Evolutionary conservation across 164 flowering plant species (phyloP).

Genomic region (Euptelea pleiosperma): DNA sequence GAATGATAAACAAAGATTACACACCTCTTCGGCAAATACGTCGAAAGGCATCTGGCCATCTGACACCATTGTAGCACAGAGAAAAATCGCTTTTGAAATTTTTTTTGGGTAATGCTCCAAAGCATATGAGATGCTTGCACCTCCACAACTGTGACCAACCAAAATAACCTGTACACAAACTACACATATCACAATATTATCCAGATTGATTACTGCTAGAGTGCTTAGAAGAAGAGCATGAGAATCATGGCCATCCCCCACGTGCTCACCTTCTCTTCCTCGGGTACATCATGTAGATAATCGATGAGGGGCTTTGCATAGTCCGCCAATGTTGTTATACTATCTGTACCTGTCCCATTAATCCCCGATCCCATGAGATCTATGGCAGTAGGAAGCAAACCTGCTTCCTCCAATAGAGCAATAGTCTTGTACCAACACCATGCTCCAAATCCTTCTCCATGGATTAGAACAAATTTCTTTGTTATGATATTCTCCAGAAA

Average conservation of each 20-base stretch:
- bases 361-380: constrained; percentile 93
- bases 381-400: constrained; percentile 61
- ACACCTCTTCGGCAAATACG: constrained; percentile 86
- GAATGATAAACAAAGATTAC: not conserved
- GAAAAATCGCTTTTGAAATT: constrained; percentile 78
- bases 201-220: not conserved
- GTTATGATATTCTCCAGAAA: constrained; percentile 59
- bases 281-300: constrained; percentile 62
- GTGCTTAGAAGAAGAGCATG: not conserved
- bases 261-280: constrained; percentile 69
- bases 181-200: constrained; percentile 5
- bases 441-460: constrained; percentile 99
- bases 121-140: constrained; percentile 92
- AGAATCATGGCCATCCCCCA: not conserved
- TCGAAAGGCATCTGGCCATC: constrained; percentile 90
- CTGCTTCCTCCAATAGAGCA: constrained; percentile 84
- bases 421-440: constrained; percentile 99
- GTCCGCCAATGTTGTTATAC: constrained; percentile 55
- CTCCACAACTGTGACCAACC: constrained; percentile 96
- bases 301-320: constrained; percentile 80
- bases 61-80: constrained; percentile 90
- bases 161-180: constrained; percentile 64
- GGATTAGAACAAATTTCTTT: constrained; percentile 71
- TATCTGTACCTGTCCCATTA: constrained; percentile 53
- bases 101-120: constrained; percentile 69